Conservation (phyloP, 768 basidiomycete genomes). For the Mycena kentingensis region DNA sequence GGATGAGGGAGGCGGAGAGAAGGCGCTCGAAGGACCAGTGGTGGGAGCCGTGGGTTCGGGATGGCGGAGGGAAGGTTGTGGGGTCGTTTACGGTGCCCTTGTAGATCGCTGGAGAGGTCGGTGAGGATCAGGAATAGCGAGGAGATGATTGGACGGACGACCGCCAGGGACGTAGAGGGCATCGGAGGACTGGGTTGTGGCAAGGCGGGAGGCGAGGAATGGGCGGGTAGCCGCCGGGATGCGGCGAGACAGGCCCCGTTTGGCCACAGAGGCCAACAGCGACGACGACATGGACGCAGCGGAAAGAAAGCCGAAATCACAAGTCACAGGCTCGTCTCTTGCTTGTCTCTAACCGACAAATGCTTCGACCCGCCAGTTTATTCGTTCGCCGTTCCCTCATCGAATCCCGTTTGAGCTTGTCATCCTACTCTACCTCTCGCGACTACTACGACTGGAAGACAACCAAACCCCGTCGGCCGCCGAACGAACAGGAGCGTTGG, state of each 20-base stretch:
- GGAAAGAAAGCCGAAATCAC: no score
- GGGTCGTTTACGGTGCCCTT: constrained; percentile 96
- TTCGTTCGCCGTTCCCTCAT: no score
- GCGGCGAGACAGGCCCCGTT: constrained; percentile 8
- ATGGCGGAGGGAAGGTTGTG: constrained; percentile 82
- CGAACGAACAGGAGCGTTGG: no score
- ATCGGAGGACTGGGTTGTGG: constrained; percentile 18
- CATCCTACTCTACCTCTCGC: no score
- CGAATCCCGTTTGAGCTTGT: no score
- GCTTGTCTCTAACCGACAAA: no score
- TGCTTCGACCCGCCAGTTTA: no score
- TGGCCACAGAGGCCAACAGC: constrained; percentile 19
- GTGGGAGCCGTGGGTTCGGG: constrained; percentile 83
- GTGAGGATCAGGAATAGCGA: constrained; percentile 22
- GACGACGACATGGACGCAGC: constrained; percentile 12
- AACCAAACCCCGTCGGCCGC: no score
- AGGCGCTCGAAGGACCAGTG: constrained; percentile 94
- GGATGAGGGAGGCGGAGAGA: constrained; percentile 84
- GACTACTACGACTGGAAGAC: no score
- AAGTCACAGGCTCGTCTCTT: no score
- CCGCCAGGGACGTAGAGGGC: constrained; percentile 65
- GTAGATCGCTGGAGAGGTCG: constrained; percentile 64
- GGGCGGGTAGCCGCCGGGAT: no score
- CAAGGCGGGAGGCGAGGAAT: constrained; percentile 6
- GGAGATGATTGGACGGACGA: constrained; percentile 44